Evolutionary conservation across 371 early-diverging fungal species (phyloP), one percentile per base, ranked within the genome.

Genomic region (Mortierella sp.): DNA sequence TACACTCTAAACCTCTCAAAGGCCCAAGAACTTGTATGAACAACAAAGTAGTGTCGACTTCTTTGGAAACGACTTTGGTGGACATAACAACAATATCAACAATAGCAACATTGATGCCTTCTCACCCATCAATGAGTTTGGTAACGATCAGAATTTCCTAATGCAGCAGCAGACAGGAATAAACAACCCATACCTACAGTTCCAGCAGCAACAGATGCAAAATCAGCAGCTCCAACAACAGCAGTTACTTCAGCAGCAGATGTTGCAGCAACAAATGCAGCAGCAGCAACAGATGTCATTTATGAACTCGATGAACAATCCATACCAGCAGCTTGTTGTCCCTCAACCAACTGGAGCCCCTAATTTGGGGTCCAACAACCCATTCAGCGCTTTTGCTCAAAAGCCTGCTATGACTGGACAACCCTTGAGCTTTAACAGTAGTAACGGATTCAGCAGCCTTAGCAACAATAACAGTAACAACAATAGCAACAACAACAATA

Each of bases 151-250:
- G 51, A 82, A 72, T 31, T 71, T 70, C 35, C 72, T 76, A 49
- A 87, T 88, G 74, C 85, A 86, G 66, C 85, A 76, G 37, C 76
- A 82, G 35, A 83, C 83, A 23, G 84, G 82, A 28, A 56, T 78
- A 26, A 81, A 79, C 47, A 86, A 85, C 66, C 87, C 86, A n/a
- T 85, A 86, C 28, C 63, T 85, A 51, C 86, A 83, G 75, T 60
- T 75, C 61, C 74, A 80, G 76, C 92, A 89, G 68, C 80, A 90
- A 64, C 86, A 89, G 75, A 78, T 84, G 53, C 77, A 84, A 35
- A 87, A 87, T 68, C 88, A 88, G 68, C 76, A 77, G 45, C 60
- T 62, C 10, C 73, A 82, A 42, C 88, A 88, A 68, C 85, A 86
- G 71, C 84, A 86, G 63, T 62, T 84, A 47, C 72, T 77, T 42